Conservation (phyloP, 2,329 filamentous ascomycete genomes). For the Plectosphaerella cucumerina region DNA sequence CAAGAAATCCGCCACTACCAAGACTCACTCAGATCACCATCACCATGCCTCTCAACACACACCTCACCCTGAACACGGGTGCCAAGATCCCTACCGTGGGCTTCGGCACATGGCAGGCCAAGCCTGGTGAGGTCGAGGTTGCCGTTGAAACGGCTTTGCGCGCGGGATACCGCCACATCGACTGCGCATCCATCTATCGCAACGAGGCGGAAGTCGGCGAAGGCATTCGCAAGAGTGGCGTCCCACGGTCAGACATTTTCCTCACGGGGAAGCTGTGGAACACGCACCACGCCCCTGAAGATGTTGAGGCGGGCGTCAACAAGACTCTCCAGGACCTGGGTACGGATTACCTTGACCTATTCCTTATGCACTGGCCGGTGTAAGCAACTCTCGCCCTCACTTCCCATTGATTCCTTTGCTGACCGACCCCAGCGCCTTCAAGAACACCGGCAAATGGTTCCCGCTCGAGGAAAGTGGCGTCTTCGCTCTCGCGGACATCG, state of each 20-base stretch:
- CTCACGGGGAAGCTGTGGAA: conserved; percentile 62
- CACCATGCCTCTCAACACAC: conserved; percentile 10
- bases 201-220: conserved; percentile 39
- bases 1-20: not conserved
- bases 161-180: conserved; percentile 40
- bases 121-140: conserved; percentile 38
- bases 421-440: conserved; percentile 33
- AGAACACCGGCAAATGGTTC: conserved; percentile 44
- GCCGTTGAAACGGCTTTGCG: conserved; percentile 43
- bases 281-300: conserved; percentile 42
- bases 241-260: conserved; percentile 36
- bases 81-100: conserved; percentile 15
- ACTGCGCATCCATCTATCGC: conserved; percentile 42
- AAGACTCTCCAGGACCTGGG: conserved; percentile 44
- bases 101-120: conserved; percentile 17
- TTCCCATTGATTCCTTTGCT: conserved; percentile 15
- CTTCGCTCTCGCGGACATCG: conserved; percentile 54
- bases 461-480: conserved; percentile 53
- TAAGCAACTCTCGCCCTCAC: conserved; percentile 9
- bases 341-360: conserved; percentile 49
- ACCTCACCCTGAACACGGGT: conserved; percentile 16
- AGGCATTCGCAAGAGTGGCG: conserved; percentile 33
- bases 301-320: conserved; percentile 44
- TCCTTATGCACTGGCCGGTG: conserved; percentile 45
- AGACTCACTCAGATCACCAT: not conserved